These are phyloP conservation scores for Rhodotorula babjevae DNA, from an alignment of 768 basidiomycete species.

Conservation along the genomic window DNA sequence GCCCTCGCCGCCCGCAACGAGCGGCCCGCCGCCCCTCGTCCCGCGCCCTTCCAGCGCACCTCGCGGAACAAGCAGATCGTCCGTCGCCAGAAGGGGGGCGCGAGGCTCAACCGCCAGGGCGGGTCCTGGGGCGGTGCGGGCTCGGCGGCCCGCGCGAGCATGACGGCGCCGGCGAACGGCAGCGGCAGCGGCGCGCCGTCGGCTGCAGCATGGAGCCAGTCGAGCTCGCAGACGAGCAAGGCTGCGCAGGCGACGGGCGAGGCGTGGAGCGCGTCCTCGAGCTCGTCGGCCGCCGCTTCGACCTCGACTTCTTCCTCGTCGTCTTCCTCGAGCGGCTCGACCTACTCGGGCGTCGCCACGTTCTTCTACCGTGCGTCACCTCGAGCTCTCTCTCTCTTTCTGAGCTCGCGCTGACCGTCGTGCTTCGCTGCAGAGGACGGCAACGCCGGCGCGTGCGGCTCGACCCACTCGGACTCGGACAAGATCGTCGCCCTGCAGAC, in stretches of 20 bases:
- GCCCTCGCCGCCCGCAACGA: background rate
- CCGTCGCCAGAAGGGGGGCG: conserved; percentile 1
- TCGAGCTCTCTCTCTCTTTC: background rate
- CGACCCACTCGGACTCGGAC: conserved; percentile 54
- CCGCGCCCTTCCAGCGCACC: background rate
- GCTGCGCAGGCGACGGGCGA: background rate
- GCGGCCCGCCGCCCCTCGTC: background rate
- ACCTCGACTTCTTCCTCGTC: background rate
- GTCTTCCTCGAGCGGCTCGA: conserved; percentile 32
- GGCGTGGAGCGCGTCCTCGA: background rate
- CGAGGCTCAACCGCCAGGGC: background rate
- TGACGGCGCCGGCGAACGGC: background rate
- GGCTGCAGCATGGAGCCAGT: background rate
- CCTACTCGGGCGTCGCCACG: conserved; percentile 49
- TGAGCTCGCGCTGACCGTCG: background rate
- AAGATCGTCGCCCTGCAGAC: conserved; percentile 54
- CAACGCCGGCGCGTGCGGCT: conserved; percentile 61
- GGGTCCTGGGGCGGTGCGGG: background rate
- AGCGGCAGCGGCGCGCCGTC: background rate
- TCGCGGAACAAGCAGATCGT: background rate
- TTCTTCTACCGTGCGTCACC: conserved; percentile 52
- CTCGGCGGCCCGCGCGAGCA: background rate
- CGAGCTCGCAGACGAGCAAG: background rate
- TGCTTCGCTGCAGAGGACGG: conserved; percentile 59
- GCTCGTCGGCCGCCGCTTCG: background rate